Percentiles rank a stretch among this genome's conserved stretches.
phyloP scores from a whole-genome alignment of 1,139 yeast species.

The Debaryomyces sp. region DNA sequence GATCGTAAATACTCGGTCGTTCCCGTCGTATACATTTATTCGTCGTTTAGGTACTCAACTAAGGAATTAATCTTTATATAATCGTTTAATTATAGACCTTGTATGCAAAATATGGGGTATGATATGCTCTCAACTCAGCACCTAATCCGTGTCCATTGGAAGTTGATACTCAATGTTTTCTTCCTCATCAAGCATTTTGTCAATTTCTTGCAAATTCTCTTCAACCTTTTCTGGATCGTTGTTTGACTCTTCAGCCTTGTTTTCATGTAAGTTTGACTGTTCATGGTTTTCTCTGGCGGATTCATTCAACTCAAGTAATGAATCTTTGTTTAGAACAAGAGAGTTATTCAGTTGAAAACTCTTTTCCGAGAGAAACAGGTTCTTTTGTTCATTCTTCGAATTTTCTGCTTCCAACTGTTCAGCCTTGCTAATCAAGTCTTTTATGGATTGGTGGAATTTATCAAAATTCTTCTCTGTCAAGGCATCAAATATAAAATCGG shows the following conservation, averaged over 20 bases:
- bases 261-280: not conserved
- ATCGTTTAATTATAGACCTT: not conserved
- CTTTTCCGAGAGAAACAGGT: slow-evolving; percentile 20
- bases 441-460: slow-evolving; percentile 40
- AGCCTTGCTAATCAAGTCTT: slow-evolving; percentile 30
- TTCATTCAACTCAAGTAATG: slow-evolving; percentile 2
- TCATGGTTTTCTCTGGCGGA: slow-evolving; percentile 10
- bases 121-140: not conserved
- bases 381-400: slow-evolving; percentile 12
- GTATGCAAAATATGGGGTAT: not conserved
- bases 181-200: slow-evolving; percentile 40
- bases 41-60: slow-evolving; percentile 1
- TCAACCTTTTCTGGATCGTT: slow-evolving; percentile 15
- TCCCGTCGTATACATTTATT: slow-evolving; percentile 12
- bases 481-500: slow-evolving; percentile 44
- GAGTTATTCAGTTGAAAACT: slow-evolving; percentile 9
- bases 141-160: slow-evolving; percentile 17
- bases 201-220: slow-evolving; percentile 33
- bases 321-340: slow-evolving; percentile 6
- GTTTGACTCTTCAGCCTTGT: slow-evolving; percentile 1
- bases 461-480: slow-evolving; percentile 48
- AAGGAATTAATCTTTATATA: slow-evolving; percentile 2
- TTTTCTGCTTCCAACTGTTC: slow-evolving; percentile 22
- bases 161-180: slow-evolving; percentile 46
- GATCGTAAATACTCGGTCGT: slow-evolving; percentile 8